Conservation (phyloP, 2,329 filamentous ascomycete species). For the Helotiales sp. region DNA sequence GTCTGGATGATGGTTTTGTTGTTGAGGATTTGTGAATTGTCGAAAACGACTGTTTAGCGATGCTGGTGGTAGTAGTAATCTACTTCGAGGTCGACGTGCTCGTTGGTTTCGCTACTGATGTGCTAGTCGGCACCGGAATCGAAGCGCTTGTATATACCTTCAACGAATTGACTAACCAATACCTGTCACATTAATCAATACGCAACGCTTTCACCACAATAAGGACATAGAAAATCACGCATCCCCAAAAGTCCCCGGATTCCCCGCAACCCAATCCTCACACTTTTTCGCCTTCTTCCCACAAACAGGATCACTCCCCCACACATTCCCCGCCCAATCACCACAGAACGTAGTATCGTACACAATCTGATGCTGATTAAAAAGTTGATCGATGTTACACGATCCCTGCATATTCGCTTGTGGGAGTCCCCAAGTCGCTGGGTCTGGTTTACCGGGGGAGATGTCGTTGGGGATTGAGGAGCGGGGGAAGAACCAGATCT, state of each 20-base stretch:
- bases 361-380: slow-evolving; percentile 68
- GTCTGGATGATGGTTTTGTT: too few species aligned
- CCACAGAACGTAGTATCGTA: slow-evolving; percentile 78
- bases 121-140: not conserved
- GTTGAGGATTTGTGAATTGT: too few species aligned
- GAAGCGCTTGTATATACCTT: slow-evolving; percentile 5
- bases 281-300: slow-evolving; percentile 62
- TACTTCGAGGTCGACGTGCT: not conserved
- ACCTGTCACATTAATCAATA: slow-evolving; percentile 1
- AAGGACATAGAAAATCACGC: slow-evolving; percentile 37
- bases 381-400: slow-evolving; percentile 67
- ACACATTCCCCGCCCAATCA: slow-evolving; percentile 37
- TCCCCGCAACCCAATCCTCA: slow-evolving; percentile 67
- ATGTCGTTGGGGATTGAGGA: slow-evolving; percentile 65
- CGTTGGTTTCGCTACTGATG: not conserved
- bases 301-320: slow-evolving; percentile 42
- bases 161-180: slow-evolving; percentile 15
- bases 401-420: slow-evolving; percentile 58
- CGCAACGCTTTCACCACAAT: not conserved
- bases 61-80: too few species aligned
- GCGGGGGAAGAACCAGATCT: slow-evolving; percentile 74
- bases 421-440: slow-evolving; percentile 66
- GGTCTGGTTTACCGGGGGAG: slow-evolving; percentile 53
- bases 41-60: too few species aligned
- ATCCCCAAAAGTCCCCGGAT: slow-evolving; percentile 68